phyloP scores from a whole-genome alignment of 78 protist species.

The Dictyostelium capitatum region DNA sequence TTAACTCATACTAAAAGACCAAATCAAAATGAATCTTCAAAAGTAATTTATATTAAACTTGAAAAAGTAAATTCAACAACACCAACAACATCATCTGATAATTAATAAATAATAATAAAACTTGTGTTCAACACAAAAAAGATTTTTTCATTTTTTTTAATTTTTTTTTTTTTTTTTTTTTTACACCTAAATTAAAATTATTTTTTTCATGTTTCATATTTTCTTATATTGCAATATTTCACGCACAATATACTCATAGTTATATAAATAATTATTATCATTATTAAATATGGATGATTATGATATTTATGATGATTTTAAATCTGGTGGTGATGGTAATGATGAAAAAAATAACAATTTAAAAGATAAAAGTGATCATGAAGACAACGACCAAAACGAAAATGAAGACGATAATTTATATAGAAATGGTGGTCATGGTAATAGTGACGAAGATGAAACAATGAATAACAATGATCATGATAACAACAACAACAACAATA shows the following conservation, averaged over 20 bases:
- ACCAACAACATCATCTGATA: neutral
- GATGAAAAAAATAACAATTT: neutral
- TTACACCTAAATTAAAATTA: neutral
- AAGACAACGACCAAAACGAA: neutral
- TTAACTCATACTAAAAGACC: neutral
- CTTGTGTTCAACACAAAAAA: neutral
- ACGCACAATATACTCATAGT: neutral
- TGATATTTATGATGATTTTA: constrained; percentile 67
- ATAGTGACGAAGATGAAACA: constrained; percentile 6
- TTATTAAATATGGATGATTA: constrained; percentile 43
- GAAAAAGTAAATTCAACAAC: neutral
- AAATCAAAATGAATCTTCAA: neutral
- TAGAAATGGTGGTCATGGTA: neutral
- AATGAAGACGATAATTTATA: neutral
- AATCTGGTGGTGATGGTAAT: neutral
- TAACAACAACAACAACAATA: too few relatives aligned
- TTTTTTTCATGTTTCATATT: constrained; percentile 1
- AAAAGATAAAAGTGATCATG: neutral
- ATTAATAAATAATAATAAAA: neutral
- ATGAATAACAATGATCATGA: neutral
- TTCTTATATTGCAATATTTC: neutral
- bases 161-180: neutral
- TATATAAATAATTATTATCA: neutral
- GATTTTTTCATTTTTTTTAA: neutral
- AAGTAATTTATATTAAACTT: constrained; percentile 2